Percentiles rank a stretch among this genome's conserved stretches.
phyloP scores from a whole-genome alignment of 805 yeast genomes.

The Metschnikowia reukaufii region DNA sequence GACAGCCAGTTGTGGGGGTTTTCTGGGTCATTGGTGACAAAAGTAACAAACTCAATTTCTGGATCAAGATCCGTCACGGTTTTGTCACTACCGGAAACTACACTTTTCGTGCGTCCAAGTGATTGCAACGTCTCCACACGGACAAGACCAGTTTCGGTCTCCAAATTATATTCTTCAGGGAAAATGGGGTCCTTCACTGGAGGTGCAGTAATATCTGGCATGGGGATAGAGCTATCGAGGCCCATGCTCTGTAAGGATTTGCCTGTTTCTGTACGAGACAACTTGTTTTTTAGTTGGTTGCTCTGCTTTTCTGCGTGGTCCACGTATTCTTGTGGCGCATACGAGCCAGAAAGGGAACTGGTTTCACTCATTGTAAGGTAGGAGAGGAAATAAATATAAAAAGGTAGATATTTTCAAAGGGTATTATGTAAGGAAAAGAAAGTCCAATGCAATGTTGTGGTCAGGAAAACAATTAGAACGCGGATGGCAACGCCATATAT shows the following conservation, averaged over 20 bases:
- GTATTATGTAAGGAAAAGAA: too few species aligned
- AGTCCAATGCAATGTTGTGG: too few species aligned
- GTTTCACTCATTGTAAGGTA: slow-evolving; percentile 12
- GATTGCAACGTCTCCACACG: slow-evolving; percentile 71
- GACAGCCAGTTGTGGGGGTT: slow-evolving; percentile 87
- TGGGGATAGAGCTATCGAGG: slow-evolving; percentile 51
- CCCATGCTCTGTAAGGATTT: slow-evolving; percentile 67
- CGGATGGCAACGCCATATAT: too few species aligned
- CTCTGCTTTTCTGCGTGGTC: slow-evolving; percentile 3
- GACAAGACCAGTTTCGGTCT: slow-evolving; percentile 85
- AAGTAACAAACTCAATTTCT: slow-evolving; percentile 83
- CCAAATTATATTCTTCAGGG: slow-evolving; percentile 90
- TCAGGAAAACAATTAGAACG: too few species aligned
- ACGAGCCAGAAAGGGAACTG: slow-evolving; percentile 12
- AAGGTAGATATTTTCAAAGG: too few species aligned
- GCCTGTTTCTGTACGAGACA: slow-evolving; percentile 56
- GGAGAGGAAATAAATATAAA: neutral
- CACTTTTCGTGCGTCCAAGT: slow-evolving; percentile 52
- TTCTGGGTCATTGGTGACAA: slow-evolving; percentile 74
- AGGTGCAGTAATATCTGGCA: slow-evolving; percentile 48
- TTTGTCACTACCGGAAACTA: slow-evolving; percentile 21
- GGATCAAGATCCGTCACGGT: slow-evolving; percentile 47
- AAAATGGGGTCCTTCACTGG: slow-evolving; percentile 66
- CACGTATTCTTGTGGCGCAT: slow-evolving; percentile 15
- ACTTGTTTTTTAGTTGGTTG: slow-evolving; percentile 5